A percentile compares a stretch with the other conserved stretches of the same genome.
phyloP scores from a whole-genome alignment of 2,329 filamentous ascomycete genomes.

The Pezizomycotina sp. region DNA sequence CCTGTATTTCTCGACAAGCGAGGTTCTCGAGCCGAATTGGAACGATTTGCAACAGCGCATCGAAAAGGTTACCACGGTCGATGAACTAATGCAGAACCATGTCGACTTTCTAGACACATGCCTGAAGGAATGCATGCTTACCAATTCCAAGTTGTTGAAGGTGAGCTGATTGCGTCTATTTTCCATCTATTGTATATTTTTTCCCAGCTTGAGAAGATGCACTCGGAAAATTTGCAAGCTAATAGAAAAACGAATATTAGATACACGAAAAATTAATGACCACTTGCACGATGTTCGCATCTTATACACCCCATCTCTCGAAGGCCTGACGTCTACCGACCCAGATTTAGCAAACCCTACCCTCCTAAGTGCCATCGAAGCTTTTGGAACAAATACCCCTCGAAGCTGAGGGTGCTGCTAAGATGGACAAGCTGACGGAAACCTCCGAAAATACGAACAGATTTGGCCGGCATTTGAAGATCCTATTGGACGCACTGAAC shows the following conservation, averaged over 20 bases:
- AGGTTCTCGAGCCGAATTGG: constrained; percentile 98
- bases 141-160: constrained; percentile 81
- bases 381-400: constrained; percentile 6
- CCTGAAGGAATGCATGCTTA: constrained; percentile 97
- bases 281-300: constrained; percentile 84
- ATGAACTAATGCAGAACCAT: constrained; percentile 97
- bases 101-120: constrained; percentile 96
- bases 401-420: constrained; percentile 27
- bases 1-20: constrained; percentile 88
- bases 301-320: constrained; percentile 72
- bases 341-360: constrained; percentile 44
- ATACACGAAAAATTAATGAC: constrained; percentile 96
- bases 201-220: background rate
- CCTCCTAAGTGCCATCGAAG: constrained; percentile 19
- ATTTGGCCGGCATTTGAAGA: constrained; percentile 87
- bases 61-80: constrained; percentile 58
- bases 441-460: constrained; percentile 77
- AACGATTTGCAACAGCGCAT: constrained; percentile 42
- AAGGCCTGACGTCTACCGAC: constrained; percentile 72
- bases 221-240: background rate
- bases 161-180: constrained; percentile 43
- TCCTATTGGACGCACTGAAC: constrained; percentile 83
- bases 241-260: constrained; percentile 34
- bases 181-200: constrained; percentile 2
- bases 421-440: constrained; percentile 68